Conservation (phyloP, 2,329 filamentous ascomycete species). For the Fusarium sp. region DNA sequence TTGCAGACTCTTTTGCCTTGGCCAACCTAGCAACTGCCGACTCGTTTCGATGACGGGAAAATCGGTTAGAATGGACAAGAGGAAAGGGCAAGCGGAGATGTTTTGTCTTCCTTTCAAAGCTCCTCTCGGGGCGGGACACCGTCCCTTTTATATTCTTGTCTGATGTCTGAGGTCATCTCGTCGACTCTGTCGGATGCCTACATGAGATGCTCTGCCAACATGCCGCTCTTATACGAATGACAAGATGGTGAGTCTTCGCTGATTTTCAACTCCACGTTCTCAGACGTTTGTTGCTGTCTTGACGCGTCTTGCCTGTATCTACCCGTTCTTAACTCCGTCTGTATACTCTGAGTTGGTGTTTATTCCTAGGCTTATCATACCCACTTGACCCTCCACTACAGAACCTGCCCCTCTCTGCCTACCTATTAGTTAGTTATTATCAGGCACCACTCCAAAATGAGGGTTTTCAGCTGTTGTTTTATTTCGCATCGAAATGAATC, state of each 20-base stretch:
- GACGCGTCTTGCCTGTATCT: not conserved
- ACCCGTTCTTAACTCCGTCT: slow-evolving; percentile 18
- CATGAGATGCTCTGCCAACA: slow-evolving; percentile 9
- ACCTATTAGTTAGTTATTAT: no score
- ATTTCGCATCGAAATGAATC: slow-evolving; percentile 24
- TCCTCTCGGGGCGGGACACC: slow-evolving; percentile 32
- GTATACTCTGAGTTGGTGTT: slow-evolving; percentile 31
- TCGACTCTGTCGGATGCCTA: slow-evolving; percentile 12
- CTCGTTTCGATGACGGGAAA: slow-evolving; percentile 40
- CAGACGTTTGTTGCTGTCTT: not conserved
- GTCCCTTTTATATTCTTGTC: slow-evolving; percentile 48
- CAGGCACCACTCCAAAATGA: slow-evolving; percentile 36
- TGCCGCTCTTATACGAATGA: not conserved
- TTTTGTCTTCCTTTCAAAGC: slow-evolving; percentile 27
- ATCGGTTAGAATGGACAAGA: slow-evolving; percentile 27
- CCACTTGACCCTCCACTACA: slow-evolving; percentile 34
- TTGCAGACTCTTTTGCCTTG: slow-evolving; percentile 38
- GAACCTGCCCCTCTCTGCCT: slow-evolving; percentile 24
- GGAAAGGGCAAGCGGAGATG: slow-evolving; percentile 28
- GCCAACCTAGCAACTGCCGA: slow-evolving; percentile 41
- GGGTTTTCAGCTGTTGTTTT: slow-evolving; percentile 30
- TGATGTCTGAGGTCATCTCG: slow-evolving; percentile 41
- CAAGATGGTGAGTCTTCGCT: slow-evolving; percentile 10
- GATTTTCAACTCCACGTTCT: slow-evolving; percentile 16
- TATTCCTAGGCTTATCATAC: slow-evolving; percentile 10